Evolutionary conservation across 768 basidiomycete species (phyloP), one percentile per base, ranked within the genome.

Genomic region (Lactarius hengduanensis): DNA sequence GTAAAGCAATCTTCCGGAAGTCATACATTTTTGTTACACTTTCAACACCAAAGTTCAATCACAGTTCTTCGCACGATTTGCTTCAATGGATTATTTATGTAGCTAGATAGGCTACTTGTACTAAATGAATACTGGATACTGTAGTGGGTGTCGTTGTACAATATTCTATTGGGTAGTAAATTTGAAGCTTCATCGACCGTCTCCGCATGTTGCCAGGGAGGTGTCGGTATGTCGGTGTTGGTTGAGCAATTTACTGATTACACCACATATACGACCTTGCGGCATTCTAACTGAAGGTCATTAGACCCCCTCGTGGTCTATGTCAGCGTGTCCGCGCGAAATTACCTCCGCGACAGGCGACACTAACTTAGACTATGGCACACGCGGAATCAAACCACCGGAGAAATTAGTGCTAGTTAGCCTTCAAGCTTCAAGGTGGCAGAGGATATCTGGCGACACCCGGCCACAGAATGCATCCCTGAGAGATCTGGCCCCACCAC

Each of bases 21-120:
- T 47, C 34, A 26, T 53, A 26, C 50, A 36, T 38, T 28, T n/a
- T 50, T 40, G 45, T 61, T 45, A 13, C 54, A 47, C n/a, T 34
- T 22, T 30, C 50, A 53, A 22, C 36, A 54, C 26, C 5, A 30
- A 18, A 16, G 32, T 34, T 7, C 16, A 32, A 32, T 50, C 26
- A 26, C 11, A 3, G 15, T 53, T n/a, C 16, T 38, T 63, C 50
- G 36, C 43, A 55, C 30, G 13, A 2, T 45, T 45, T 43, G 34
- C 54, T 40, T 40, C 38, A 38, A 40, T 20, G 43, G 36, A 38
- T 62, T 58, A 57, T 38, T 40, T 10, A n/a, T 62, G 41, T 53
- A 53, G 47, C 34, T 43, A 40, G 54, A 59, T 22, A 38, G 28
- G 50, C 22, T 45, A 45, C 50, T 9, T 63, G 62, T 63, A 38